Percentiles rank a stretch among this genome's conserved stretches.
These are phyloP conservation scores for Cytospora piceicola DNA, from an alignment of 2,329 filamentous ascomycete genomes.

Conservation along the genomic window DNA sequence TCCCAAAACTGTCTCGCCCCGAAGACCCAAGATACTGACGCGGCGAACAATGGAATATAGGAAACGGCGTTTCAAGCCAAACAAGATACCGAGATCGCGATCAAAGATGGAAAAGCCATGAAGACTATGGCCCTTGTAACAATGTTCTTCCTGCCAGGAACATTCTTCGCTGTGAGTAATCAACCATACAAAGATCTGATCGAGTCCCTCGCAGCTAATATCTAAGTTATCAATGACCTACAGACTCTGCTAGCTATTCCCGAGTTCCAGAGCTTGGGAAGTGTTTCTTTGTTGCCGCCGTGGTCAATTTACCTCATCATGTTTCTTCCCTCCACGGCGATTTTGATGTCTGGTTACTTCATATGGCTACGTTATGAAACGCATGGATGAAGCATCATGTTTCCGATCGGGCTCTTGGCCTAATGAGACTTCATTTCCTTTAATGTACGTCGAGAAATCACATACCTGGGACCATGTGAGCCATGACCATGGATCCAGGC, in stretches of 20 bases:
- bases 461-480: too few relatives aligned
- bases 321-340: background rate
- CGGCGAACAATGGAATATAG: background rate
- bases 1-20: background rate
- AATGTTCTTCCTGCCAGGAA: slow-evolving; percentile 26
- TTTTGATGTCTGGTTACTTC: background rate
- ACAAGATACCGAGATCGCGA: slow-evolving; percentile 27
- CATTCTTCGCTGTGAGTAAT: slow-evolving; percentile 25
- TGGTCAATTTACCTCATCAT: slow-evolving; percentile 5
- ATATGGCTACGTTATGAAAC: background rate
- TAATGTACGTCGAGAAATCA: too few relatives aligned
- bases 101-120: slow-evolving; percentile 28
- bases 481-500: too few relatives aligned
- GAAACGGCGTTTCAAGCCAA: slow-evolving; percentile 7
- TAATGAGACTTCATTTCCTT: too few relatives aligned
- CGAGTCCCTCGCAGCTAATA: background rate
- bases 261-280: slow-evolving; percentile 19
- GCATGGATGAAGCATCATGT: too few relatives aligned
- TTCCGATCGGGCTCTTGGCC: too few relatives aligned
- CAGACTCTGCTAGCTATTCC: slow-evolving; percentile 26
- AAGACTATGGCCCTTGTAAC: slow-evolving; percentile 28
- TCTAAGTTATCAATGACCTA: background rate
- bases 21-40: background rate
- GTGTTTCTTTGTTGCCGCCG: background rate
- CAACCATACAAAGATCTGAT: background rate